Base-by-base conservation (phyloP, 1,284 basidiomycete genomes). In the Sphaerobolus stellatus region DNA sequence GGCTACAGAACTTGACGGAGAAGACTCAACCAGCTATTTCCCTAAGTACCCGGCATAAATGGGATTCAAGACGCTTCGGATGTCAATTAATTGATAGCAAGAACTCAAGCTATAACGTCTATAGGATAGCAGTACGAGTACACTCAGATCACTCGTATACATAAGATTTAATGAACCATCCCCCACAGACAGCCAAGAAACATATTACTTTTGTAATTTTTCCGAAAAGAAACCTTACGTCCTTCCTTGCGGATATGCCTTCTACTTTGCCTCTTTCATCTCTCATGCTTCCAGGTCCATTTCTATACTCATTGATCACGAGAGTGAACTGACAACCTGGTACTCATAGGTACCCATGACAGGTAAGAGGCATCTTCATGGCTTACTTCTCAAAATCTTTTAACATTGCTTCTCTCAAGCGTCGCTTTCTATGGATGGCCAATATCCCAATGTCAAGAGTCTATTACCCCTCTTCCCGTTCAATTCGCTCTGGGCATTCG, bases 401-500 rank as follows among this genome's bases (percentile, higher is more conserved):
- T 40, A 40, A 43, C 31, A 40, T 38, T 29, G 31, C 47, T 45
- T 18, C 41, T 18, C 43, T 33, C 18, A 34, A 86, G 84, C n/a
- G 84, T 90, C 80, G 84, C 88, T 4, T 81, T 90, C 61, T 84
- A 89, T 61, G 88, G 88, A 13, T 91, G 87, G 84, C 88, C 88
- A 1, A 73, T 90, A 36, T 83, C 86, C 0, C 49, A 60, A 36
- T 90, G 89, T 62, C 88, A 91, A 64, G 76, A 76, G 24, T 67
- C 68, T 16, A 64, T 67, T 3, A 83, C 77, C 0, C 77, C 83
- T 3, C 77, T 90, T 20, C 68, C 70, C 20, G 65, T 70, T 28
- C 89, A 91, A 66, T 75, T 92, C 9, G 68, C 72, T 14, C 76
- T 76, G 24, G 90, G 90, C 1, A 86, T 94, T 55, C 84, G 92